A percentile compares a stretch with the other conserved stretches of the same genome.
Evolutionary conservation across 208 protist genomes (phyloP).

Genomic region (Histomonas meleagridis): DNA sequence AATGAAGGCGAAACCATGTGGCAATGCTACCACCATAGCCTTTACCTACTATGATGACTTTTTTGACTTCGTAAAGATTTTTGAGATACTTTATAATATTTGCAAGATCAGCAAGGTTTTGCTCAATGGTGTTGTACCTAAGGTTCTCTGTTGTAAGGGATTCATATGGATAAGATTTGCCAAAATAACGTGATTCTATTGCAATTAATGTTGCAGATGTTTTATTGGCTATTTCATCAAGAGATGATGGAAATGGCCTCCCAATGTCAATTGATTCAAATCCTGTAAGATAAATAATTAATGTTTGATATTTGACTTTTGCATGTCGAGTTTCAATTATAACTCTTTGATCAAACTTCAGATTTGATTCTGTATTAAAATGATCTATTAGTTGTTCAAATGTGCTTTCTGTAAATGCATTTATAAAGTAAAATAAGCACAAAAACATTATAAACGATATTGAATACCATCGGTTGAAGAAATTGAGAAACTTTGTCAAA

Average conservation of each 20-base stretch:
- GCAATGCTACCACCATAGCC: not conserved
- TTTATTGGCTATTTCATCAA: not conserved
- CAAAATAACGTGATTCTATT: not conserved
- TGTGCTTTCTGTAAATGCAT: too few species aligned
- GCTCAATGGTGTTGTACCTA: not conserved
- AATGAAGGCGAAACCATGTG: slow-evolving; percentile 29
- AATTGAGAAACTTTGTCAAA: too few species aligned
- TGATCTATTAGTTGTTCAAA: too few species aligned
- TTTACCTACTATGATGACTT: not conserved
- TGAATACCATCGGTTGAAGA: too few species aligned
- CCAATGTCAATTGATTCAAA: too few species aligned
- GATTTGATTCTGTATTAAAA: too few species aligned
- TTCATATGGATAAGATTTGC: not conserved
- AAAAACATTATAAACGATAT: too few species aligned
- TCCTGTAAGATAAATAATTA: too few species aligned
- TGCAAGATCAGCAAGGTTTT: slow-evolving; percentile 4
- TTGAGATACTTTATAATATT: not conserved
- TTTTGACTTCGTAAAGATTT: not conserved
- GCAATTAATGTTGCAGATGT: not conserved
- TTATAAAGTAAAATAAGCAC: too few species aligned
- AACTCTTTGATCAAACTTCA: too few species aligned
- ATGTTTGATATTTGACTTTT: too few species aligned
- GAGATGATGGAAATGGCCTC: not conserved
- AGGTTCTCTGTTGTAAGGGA: not conserved
- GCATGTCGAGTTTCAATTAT: too few species aligned